Evolutionary conservation across 306 rosid genomes (phyloP).

Genomic region (Cicer judaicum): DNA sequence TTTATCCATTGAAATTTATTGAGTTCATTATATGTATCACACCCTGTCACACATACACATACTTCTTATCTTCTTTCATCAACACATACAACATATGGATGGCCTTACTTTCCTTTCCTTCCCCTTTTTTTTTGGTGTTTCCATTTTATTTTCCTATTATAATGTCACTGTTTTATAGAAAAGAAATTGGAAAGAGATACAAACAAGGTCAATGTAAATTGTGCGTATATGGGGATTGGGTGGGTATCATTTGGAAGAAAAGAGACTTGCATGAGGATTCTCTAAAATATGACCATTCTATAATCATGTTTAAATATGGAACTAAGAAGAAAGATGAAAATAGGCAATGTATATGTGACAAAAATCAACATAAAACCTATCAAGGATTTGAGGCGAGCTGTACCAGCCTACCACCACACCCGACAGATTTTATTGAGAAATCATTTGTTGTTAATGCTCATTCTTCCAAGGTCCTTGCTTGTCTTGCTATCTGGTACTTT

Average conservation of each 20-base stretch:
- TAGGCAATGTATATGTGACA: not conserved
- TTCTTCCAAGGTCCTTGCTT: constrained; percentile 10
- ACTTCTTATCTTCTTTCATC: not conserved
- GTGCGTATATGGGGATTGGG: not conserved
- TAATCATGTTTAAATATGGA: not conserved
- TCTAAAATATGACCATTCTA: constrained; percentile 25
- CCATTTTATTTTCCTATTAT: not conserved
- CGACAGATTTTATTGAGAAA: not conserved
- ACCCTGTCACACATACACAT: not conserved
- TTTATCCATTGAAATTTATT: constrained; percentile 17
- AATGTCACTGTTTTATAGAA: constrained; percentile 8
- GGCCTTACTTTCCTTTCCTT: not conserved
- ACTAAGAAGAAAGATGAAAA: not conserved
- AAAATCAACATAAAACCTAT: constrained; percentile 12
- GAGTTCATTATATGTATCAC: constrained; percentile 12
- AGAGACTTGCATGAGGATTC: constrained; percentile 25
- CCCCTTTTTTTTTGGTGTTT: not conserved
- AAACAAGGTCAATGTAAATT: not conserved
- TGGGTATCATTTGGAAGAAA: constrained; percentile 26
- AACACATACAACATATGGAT: not conserved
- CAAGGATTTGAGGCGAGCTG: not conserved
- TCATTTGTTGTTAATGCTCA: constrained; percentile 1
- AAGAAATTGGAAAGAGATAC: constrained; percentile 17
- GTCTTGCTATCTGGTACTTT: not conserved
- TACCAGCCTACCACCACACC: not conserved